Conservation (phyloP, 768 basidiomycete species). For the Hypholoma fasciculare region DNA sequence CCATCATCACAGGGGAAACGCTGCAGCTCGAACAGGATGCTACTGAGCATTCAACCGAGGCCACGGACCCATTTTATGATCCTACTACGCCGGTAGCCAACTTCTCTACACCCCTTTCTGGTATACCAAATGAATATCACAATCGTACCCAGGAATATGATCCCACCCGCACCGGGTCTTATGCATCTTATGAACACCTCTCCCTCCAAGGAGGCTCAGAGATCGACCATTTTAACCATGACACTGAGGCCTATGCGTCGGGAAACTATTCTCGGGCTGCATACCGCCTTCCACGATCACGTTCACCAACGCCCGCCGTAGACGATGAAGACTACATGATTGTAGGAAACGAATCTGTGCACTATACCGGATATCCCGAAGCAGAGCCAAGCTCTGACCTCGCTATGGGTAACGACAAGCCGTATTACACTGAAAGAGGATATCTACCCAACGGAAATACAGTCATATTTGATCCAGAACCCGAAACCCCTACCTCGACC, state of each 20-base stretch:
- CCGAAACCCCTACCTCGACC: slow-evolving; percentile 41
- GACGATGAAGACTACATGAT: slow-evolving; percentile 74
- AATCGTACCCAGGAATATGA: slow-evolving; percentile 37
- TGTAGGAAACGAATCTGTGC: slow-evolving; percentile 53
- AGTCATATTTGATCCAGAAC: slow-evolving; percentile 41
- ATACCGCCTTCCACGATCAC: slow-evolving; percentile 58
- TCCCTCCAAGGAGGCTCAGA: slow-evolving; percentile 34
- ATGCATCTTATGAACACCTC: slow-evolving; percentile 31
- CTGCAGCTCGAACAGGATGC: slow-evolving; percentile 42
- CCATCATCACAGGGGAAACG: slow-evolving; percentile 67
- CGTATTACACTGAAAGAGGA: slow-evolving; percentile 26
- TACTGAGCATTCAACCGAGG: slow-evolving; percentile 12
- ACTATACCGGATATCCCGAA: slow-evolving; percentile 47
- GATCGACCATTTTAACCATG: slow-evolving; percentile 62
- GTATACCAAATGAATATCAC: slow-evolving; percentile 25
- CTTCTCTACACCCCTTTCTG: slow-evolving; percentile 11
- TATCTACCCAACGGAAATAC: slow-evolving; percentile 28
- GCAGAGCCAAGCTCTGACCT: slow-evolving; percentile 24
- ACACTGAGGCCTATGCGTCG: slow-evolving; percentile 70
- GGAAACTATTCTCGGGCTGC: slow-evolving; percentile 52
- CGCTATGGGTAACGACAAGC: slow-evolving; percentile 37
- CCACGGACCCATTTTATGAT: slow-evolving; percentile 31
- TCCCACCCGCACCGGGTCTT: slow-evolving; percentile 32
- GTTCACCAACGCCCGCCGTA: slow-evolving; percentile 74
- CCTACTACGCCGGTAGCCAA: slow-evolving; percentile 24